phyloP scores from a whole-genome alignment of 257 asterid genomes.

The Craterostigma plantagineum region DNA sequence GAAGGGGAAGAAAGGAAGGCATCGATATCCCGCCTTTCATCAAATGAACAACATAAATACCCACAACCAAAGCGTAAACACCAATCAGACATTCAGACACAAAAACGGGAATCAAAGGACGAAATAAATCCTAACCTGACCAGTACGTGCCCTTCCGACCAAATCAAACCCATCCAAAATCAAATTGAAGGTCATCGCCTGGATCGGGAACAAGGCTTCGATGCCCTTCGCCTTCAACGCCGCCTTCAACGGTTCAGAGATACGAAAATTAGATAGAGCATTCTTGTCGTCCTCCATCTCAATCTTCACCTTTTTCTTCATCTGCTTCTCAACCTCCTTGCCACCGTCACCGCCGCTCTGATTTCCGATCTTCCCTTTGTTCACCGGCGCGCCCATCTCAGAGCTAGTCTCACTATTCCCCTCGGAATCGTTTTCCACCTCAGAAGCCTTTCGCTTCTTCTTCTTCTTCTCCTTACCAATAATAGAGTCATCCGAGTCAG shows the following conservation, averaged over 20 bases:
- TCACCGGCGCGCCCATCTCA: constrained; percentile 58
- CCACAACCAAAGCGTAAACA: too few relatives aligned
- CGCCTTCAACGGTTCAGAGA: constrained; percentile 45
- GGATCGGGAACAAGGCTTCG: constrained; percentile 59
- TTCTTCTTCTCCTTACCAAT: constrained; percentile 21
- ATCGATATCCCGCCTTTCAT: too few relatives aligned
- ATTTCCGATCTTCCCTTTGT: constrained; percentile 20
- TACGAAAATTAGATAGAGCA: constrained; percentile 46
- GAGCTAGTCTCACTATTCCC: constrained; percentile 60
- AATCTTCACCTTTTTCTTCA: constrained; percentile 1
- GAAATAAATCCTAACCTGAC: constrained; percentile 35
- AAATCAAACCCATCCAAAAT: constrained; percentile 69
- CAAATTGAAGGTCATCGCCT: constrained; percentile 63
- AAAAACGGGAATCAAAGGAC: constrained; percentile 8
- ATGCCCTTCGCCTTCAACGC: constrained; percentile 47
- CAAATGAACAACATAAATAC: constrained; percentile 11
- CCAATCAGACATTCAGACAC: too few relatives aligned
- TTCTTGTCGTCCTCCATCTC: constrained; percentile 30
- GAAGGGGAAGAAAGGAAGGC: too few relatives aligned
- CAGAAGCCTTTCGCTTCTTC: constrained; percentile 49
- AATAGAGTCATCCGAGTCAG: constrained; percentile 28
- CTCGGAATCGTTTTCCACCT: constrained; percentile 22
- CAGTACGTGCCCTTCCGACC: constrained; percentile 91
- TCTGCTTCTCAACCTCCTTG: constrained; percentile 12
- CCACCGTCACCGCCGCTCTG: too few relatives aligned